phyloP scores from a whole-genome alignment of 805 yeast genomes.

The Spencermartinsiella europaea region DNA sequence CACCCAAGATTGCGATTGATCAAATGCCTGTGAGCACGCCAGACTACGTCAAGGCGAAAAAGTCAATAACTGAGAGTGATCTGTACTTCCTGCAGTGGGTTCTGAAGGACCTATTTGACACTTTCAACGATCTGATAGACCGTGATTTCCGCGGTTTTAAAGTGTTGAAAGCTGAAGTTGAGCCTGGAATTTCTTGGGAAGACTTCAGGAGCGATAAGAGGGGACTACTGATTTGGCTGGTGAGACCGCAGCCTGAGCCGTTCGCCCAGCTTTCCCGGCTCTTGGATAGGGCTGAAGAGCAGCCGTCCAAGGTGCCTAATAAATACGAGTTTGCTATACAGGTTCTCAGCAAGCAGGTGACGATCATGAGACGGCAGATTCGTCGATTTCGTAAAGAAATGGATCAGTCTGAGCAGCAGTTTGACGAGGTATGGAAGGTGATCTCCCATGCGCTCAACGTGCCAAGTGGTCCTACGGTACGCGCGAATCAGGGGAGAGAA shows the following conservation, averaged over 20 bases:
- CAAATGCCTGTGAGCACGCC: slow-evolving; percentile 18
- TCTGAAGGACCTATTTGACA: slow-evolving; percentile 15
- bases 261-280: not conserved
- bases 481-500: not conserved
- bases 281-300: not conserved
- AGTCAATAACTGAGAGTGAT: slow-evolving; percentile 14
- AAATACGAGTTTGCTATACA: not conserved
- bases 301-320: not conserved
- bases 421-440: not conserved
- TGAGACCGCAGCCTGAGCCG: slow-evolving; percentile 3
- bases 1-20: slow-evolving; percentile 11
- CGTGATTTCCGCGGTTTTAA: slow-evolving; percentile 13
- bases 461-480: not conserved
- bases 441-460: not conserved
- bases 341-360: slow-evolving; percentile 7
- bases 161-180: slow-evolving; percentile 18
- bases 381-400: slow-evolving; percentile 11
- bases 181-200: slow-evolving; percentile 24
- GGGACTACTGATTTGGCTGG: slow-evolving; percentile 19
- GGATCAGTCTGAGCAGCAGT: slow-evolving; percentile 7
- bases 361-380: slow-evolving; percentile 6
- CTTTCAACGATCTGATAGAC: slow-evolving; percentile 10
- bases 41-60: slow-evolving; percentile 5
- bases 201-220: slow-evolving; percentile 18
- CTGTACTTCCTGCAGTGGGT: slow-evolving; percentile 22